Percentiles rank a stretch among this genome's conserved stretches.
Evolutionary conservation across 805 yeast species (phyloP).

Genomic region (Candida loeiensis): DNA sequence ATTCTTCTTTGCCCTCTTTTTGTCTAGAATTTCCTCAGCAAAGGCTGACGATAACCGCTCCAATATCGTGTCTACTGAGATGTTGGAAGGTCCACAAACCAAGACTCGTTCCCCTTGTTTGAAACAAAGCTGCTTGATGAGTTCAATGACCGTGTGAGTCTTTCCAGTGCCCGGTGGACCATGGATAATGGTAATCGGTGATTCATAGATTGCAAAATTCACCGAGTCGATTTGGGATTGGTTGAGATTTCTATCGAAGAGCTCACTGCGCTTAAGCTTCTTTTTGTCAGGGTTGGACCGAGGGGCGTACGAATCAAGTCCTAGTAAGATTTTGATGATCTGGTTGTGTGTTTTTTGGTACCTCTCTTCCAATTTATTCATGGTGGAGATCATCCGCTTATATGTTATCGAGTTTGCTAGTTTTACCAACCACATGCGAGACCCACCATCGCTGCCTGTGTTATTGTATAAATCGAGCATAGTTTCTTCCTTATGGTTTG

Average conservation of each 20-base stretch:
- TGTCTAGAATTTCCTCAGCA: constrained; percentile 12
- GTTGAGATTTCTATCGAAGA: constrained; percentile 50
- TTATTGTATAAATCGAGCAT: constrained; percentile 45
- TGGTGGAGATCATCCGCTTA: constrained; percentile 73
- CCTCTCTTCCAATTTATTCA: constrained; percentile 57
- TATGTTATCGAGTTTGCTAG: constrained; percentile 67
- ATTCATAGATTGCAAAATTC: constrained; percentile 50
- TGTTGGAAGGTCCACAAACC: constrained; percentile 93
- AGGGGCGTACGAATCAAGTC: constrained; percentile 31
- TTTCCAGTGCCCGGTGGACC: constrained; percentile 86
- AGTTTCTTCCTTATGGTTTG: constrained; percentile 43
- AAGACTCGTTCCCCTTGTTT: constrained; percentile 51
- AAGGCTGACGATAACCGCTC: constrained; percentile 57
- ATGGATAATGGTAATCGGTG: constrained; percentile 62
- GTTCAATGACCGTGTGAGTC: constrained; percentile 80
- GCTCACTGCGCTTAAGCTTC: constrained; percentile 18
- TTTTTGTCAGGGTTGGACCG: not conserved
- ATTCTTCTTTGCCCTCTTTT: constrained; percentile 33
- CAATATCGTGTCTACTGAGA: constrained; percentile 85
- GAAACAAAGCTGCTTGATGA: constrained; percentile 65
- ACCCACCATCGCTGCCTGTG: constrained; percentile 28
- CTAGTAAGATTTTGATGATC: constrained; percentile 46
- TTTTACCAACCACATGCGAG: constrained; percentile 64
- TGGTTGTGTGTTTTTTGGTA: constrained; percentile 29
- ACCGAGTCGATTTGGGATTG: constrained; percentile 74